phyloP scores from a whole-genome alignment of 2,329 filamentous ascomycete species.

The Fusarium sp. region DNA sequence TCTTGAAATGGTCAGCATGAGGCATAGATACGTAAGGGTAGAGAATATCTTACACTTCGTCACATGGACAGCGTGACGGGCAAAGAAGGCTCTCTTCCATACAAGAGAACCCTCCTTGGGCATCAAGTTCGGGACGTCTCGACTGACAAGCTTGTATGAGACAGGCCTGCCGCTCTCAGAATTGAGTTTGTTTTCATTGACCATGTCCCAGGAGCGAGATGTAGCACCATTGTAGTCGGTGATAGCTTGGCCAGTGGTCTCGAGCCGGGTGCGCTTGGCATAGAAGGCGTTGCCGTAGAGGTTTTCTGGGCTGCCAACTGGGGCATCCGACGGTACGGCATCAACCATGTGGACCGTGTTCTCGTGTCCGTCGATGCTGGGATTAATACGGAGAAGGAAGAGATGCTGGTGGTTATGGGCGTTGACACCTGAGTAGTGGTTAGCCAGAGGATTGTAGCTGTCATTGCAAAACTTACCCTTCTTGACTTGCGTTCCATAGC shows the following conservation, averaged over 20 bases:
- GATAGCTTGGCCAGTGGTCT: slow-evolving; percentile 71
- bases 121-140: slow-evolving; percentile 80
- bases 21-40: accelerated
- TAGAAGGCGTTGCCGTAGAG: slow-evolving; percentile 91
- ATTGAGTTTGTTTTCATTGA: slow-evolving; percentile 83
- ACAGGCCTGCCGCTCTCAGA: slow-evolving; percentile 85
- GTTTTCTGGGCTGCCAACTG: slow-evolving; percentile 84
- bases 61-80: slow-evolving; percentile 86
- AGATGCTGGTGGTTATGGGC: slow-evolving; percentile 97
- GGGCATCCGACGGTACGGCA: slow-evolving; percentile 73
- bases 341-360: slow-evolving; percentile 93
- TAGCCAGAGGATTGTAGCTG: not conserved
- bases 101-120: slow-evolving; percentile 85
- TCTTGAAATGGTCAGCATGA: slow-evolving; percentile 59
- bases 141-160: slow-evolving; percentile 88
- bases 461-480: not conserved
- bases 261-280: slow-evolving; percentile 82
- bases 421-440: slow-evolving; percentile 62
- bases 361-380: slow-evolving; percentile 83
- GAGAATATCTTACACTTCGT: slow-evolving; percentile 75
- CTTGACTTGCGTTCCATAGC: not conserved
- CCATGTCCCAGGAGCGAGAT: slow-evolving; percentile 88
- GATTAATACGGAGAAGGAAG: slow-evolving; percentile 88
- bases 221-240: slow-evolving; percentile 85
- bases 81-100: slow-evolving; percentile 90